Evolutionary conservation across 176 grass and related monocot species (phyloP).

Genomic region (barley (Hordeum vulgare)): DNA sequence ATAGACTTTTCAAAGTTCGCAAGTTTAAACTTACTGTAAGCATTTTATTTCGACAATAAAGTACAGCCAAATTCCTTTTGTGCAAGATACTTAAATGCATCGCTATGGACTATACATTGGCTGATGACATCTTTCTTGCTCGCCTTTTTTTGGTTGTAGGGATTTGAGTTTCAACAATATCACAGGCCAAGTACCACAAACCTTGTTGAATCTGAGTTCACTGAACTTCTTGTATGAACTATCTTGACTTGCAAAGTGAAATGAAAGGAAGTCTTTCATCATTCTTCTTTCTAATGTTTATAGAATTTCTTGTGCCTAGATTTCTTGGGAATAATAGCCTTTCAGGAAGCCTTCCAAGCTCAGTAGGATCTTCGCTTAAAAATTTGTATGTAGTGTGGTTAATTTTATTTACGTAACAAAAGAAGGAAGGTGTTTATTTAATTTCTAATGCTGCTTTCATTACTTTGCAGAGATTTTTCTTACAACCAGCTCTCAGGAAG

Average conservation of each 20-base stretch:
- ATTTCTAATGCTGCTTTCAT: background rate
- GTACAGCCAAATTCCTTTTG: background rate
- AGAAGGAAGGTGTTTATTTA: background rate
- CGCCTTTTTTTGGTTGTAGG: conserved; percentile 14
- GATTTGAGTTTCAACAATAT: conserved; percentile 97
- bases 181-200: conserved; percentile 62
- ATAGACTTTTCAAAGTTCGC: conserved; percentile 45
- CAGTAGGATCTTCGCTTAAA: conserved; percentile 43
- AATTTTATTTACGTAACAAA: background rate
- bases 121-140: background rate
- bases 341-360: conserved; percentile 51
- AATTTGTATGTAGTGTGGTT: conserved; percentile 51
- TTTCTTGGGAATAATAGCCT: conserved; percentile 93
- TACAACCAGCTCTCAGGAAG: conserved; percentile 81
- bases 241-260: background rate
- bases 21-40: conserved; percentile 44
- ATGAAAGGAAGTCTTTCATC: conserved; percentile 19
- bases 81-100: background rate
- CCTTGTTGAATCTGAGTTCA: conserved; percentile 55
- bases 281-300: background rate
- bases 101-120: background rate
- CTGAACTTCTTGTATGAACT: conserved; percentile 44
- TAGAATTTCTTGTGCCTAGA: background rate
- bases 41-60: background rate
- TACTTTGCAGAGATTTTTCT: conserved; percentile 66